phyloP scores from a whole-genome alignment of 495 filamentous ascomycete species.

The Evansstolkia leycettana region DNA sequence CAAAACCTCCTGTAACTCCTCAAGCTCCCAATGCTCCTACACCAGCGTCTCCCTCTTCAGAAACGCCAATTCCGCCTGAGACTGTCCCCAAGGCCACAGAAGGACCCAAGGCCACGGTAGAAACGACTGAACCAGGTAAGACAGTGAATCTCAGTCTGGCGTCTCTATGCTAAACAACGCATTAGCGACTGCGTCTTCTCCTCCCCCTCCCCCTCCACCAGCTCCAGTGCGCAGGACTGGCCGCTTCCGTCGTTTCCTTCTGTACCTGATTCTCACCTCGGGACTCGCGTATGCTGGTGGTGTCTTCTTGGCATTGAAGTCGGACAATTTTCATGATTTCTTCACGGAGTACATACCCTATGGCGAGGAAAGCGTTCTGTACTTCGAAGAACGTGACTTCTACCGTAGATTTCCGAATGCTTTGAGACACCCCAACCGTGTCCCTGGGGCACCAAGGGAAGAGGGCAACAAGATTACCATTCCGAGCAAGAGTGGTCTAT shows the following conservation, averaged over 20 bases:
- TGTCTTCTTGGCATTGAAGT: constrained; percentile 81
- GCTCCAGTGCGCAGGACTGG: constrained; percentile 53
- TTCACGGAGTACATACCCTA: constrained; percentile 96
- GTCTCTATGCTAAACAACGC: constrained; percentile 3
- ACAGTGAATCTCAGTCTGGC: constrained; percentile 7
- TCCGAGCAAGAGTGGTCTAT: constrained; percentile 72
- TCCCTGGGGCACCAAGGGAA: constrained; percentile 34
- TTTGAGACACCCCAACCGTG: constrained; percentile 36
- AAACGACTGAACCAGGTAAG: constrained; percentile 31
- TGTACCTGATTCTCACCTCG: constrained; percentile 59
- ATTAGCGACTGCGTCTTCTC: constrained; percentile 20
- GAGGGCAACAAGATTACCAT: constrained; percentile 67
- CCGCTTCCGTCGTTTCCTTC: constrained; percentile 63
- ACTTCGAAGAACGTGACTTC: constrained; percentile 93
- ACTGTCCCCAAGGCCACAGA: constrained; percentile 44
- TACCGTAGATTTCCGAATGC: constrained; percentile 77
- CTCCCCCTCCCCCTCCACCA: constrained; percentile 25
- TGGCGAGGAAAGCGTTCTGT: constrained; percentile 90
- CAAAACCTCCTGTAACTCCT: constrained; percentile 22
- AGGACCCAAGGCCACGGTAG: constrained; percentile 12
- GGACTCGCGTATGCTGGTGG: constrained; percentile 74
- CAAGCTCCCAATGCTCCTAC: constrained; percentile 21
- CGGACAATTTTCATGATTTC: constrained; percentile 97
- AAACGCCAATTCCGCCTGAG: constrained; percentile 45
- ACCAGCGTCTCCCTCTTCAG: constrained; percentile 33